Evolutionary conservation across 164 flowering plant genomes (phyloP).

Genomic region (Magnolia officinalis): DNA sequence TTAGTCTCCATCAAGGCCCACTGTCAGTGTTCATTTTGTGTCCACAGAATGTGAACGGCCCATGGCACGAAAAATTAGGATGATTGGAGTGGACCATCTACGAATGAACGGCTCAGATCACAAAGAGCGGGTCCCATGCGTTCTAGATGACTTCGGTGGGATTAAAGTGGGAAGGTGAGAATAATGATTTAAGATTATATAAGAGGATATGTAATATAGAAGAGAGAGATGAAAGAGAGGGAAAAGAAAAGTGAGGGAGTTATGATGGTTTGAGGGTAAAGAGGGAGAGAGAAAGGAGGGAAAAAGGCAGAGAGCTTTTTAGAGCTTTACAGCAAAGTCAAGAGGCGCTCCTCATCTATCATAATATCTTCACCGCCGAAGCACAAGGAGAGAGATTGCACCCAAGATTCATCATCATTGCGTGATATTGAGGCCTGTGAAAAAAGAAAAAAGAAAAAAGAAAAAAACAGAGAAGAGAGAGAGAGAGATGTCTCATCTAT

Average conservation of each 20-base stretch:
- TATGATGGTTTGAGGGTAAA: conserved; percentile 27
- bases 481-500: conserved; percentile 24
- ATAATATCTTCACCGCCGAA: conserved; percentile 51
- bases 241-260: background rate
- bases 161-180: no score
- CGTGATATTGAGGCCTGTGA: conserved; percentile 26
- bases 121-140: no score
- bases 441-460: conserved; percentile 15
- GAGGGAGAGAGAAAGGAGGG: conserved; percentile 13
- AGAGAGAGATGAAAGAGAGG: background rate
- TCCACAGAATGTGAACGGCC: no score
- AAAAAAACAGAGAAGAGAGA: background rate
- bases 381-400: conserved; percentile 44
- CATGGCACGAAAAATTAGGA: no score
- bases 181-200: no score
- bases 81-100: no score
- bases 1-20: no score
- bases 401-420: conserved; percentile 76
- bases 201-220: no score
- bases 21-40: no score
- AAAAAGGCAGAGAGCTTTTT: conserved; percentile 51
- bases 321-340: conserved; percentile 31
- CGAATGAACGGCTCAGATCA: no score
- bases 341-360: conserved; percentile 39
- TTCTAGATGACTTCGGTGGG: no score